Base-by-base conservation (phyloP, 2,329 filamentous ascomycete genomes). In the Setomelanomma holmii region DNA sequence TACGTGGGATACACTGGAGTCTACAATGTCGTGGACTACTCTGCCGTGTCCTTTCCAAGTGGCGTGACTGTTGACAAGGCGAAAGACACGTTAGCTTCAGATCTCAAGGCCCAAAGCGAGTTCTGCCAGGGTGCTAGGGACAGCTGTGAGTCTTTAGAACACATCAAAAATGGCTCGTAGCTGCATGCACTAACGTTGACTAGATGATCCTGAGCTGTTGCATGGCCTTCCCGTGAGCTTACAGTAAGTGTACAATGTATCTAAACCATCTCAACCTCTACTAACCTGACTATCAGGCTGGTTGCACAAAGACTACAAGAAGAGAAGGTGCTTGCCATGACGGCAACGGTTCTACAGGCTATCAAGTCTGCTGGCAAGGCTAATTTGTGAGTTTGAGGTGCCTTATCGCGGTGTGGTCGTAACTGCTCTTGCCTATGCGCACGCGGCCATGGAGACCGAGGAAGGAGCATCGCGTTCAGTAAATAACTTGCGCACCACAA, bases 1-100 rank as follows among this genome's bases (percentile, higher is more conserved):
- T 73, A 78, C 53, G 76, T 81, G 11, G 78, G 78, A 2, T 78
- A 78, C 40, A 78, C 76, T 3, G 75, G 73, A n/a, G 76, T 81
- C 1, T 81, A 73, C 53, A 82, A 82, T 42, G 70, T 81, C 5
- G 66, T 81, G 4, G 79, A 81, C 52, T 82, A 80, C 53, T 71
- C 75, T 35, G 71, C 76, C 0, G 71, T 76, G 2, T 79, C 76
- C 0, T 81, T 81, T 48, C 79, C 79, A 1, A 71, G 66, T 8
- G 78, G 77, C 0, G 47, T 78, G 1, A 50, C 47, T 17, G 78
- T 69, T 5, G 75, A 80, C 40, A 75, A 74, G 48, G 58, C 67
- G 19, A 58, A 73, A 22, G 79, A 81, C 41, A 53, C 60, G 16
- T 58, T 60, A 35, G 23, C 58, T 12, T 33, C 52, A 1, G 66